A percentile compares a stretch with the other conserved stretches of the same genome.
Evolutionary conservation across 225 moss, liverwort and hornwort genomes (phyloP).

Genomic region (Anthoceros angustus): DNA sequence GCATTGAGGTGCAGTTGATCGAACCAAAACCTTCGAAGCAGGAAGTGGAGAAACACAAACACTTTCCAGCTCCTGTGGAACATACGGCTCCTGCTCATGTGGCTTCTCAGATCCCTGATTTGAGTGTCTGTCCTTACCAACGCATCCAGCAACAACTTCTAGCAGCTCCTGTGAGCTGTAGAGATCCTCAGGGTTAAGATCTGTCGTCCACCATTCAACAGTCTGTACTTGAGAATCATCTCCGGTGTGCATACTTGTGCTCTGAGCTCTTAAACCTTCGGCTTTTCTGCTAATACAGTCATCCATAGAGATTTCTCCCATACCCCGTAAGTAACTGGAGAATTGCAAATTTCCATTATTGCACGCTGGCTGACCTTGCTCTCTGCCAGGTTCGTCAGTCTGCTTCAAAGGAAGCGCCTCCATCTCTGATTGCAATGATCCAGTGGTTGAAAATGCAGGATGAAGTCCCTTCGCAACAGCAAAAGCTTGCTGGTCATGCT

Average conservation of each 20-base stretch:
- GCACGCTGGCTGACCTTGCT: too few species aligned
- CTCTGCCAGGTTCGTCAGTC: too few species aligned
- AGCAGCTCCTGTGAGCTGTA: neutral
- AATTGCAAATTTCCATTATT: too few species aligned
- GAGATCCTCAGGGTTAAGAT: neutral
- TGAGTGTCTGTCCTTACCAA: neutral
- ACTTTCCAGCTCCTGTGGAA: neutral
- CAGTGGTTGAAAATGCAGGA: too few species aligned
- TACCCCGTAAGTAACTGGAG: too few species aligned
- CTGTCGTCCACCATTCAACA: neutral
- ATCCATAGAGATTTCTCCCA: too few species aligned
- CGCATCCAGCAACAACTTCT: neutral
- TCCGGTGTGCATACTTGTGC: neutral
- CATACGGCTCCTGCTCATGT: neutral
- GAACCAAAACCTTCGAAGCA: neutral
- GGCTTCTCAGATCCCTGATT: neutral
- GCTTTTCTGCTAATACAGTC: too few species aligned
- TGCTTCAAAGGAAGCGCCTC: too few species aligned
- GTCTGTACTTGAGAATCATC: neutral
- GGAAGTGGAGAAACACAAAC: neutral
- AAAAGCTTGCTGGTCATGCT: too few species aligned
- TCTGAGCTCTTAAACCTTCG: too few species aligned
- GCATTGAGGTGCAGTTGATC: neutral
- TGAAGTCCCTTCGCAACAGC: too few species aligned
- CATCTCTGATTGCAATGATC: too few species aligned